Percentiles rank a stretch among this genome's conserved stretches.
phyloP scores from a whole-genome alignment of 2,329 filamentous ascomycete genomes.

The Trichoderma asperellum region DNA sequence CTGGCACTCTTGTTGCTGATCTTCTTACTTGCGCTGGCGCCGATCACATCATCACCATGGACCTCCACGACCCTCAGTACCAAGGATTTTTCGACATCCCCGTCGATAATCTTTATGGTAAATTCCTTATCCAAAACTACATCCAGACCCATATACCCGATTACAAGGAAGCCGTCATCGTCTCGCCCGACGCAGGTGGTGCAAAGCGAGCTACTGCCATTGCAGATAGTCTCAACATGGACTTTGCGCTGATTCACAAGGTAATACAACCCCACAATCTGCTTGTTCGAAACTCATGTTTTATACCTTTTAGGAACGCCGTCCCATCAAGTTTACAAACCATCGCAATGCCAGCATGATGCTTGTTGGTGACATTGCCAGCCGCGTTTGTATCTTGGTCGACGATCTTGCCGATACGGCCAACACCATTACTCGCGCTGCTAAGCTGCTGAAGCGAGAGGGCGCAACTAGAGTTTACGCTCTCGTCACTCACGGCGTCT shows the following conservation, averaged over 20 bases:
- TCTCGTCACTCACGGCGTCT: slow-evolving; percentile 89
- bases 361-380: slow-evolving; percentile 83
- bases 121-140: slow-evolving; percentile 71
- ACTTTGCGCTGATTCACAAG: slow-evolving; percentile 98
- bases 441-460: slow-evolving; percentile 95
- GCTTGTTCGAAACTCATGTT: slow-evolving; percentile 44
- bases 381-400: slow-evolving; percentile 83
- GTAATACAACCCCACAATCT: slow-evolving; percentile 46
- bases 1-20: slow-evolving; percentile 91
- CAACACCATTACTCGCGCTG: slow-evolving; percentile 94
- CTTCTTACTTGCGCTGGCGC: slow-evolving; percentile 93
- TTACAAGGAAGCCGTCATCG: slow-evolving; percentile 84
- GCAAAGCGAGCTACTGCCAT: slow-evolving; percentile 96
- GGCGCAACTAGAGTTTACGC: slow-evolving; percentile 91
- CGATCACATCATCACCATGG: slow-evolving; percentile 97
- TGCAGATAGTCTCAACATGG: slow-evolving; percentile 88
- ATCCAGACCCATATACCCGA: slow-evolving; percentile 82
- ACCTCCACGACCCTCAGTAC: slow-evolving; percentile 93
- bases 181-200: slow-evolving; percentile 94
- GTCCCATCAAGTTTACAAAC: slow-evolving; percentile 84
- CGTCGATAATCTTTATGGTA: slow-evolving; percentile 94
- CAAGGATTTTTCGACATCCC: slow-evolving; percentile 99
- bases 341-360: slow-evolving; percentile 94
- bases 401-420: slow-evolving; percentile 95
- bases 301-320: slow-evolving; percentile 71